A percentile compares a stretch with the other conserved stretches of the same genome.
Conservation (phyloP, 495 filamentous ascomycete genomes). For the Podospora tetraspora region DNA sequence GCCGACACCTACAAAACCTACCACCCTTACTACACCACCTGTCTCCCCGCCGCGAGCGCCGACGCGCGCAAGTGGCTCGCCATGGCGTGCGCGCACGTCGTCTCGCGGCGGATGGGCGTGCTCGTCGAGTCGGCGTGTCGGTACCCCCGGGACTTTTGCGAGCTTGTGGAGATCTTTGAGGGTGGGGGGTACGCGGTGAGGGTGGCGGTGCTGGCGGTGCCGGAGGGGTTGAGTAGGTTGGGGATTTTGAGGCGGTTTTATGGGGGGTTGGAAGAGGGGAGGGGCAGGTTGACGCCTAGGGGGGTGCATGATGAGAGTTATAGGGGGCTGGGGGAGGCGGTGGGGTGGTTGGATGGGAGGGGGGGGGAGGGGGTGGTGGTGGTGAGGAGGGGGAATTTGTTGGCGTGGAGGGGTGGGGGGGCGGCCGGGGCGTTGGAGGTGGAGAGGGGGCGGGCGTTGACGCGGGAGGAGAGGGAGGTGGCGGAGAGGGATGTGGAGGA, state of each 20-base stretch:
- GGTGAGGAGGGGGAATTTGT: neutral
- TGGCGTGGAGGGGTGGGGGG: neutral
- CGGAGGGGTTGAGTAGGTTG: conserved; percentile 28
- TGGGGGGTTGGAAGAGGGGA: conserved; percentile 23
- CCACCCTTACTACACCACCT: conserved; percentile 30
- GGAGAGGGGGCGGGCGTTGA: conserved; percentile 26
- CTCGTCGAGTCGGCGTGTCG: conserved; percentile 36
- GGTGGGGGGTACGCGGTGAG: conserved; percentile 22
- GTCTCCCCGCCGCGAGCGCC: conserved; percentile 20
- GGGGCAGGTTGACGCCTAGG: conserved; percentile 31
- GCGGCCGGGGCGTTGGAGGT: conserved; percentile 19
- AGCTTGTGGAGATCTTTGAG: conserved; percentile 23
- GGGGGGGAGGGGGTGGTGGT: conserved; percentile 13
- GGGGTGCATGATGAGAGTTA: conserved; percentile 37
- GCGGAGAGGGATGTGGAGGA: conserved; percentile 21
- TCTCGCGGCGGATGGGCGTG: conserved; percentile 17
- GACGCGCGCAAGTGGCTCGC: conserved; percentile 35
- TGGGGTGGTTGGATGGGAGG: conserved; percentile 27
- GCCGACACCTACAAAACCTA: conserved; percentile 44
- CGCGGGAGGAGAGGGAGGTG: conserved; percentile 18
- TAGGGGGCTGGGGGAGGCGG: conserved; percentile 24
- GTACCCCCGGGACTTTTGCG: conserved; percentile 28
- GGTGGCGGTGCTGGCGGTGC: conserved; percentile 34
- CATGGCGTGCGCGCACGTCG: conserved; percentile 25
- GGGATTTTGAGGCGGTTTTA: conserved; percentile 32